Conservation (phyloP, 345 rosid species). For the Eucalyptus guilfoylei region DNA sequence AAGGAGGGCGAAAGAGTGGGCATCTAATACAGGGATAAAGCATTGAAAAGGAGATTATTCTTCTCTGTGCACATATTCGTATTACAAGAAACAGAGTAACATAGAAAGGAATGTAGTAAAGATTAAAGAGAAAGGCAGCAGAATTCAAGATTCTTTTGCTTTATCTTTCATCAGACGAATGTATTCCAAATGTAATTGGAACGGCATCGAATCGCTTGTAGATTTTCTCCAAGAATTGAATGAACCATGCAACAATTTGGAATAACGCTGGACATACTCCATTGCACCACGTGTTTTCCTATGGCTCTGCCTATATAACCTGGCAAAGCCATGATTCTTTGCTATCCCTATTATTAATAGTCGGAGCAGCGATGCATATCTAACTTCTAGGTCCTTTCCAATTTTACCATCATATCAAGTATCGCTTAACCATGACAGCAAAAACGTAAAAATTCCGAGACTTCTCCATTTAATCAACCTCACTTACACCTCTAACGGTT, state of each 20-base stretch:
- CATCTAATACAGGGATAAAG: not conserved
- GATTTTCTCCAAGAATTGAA: not conserved
- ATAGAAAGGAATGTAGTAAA: not conserved
- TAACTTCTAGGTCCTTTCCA: too few species aligned
- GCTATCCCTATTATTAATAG: too few species aligned
- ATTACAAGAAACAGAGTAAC: not conserved
- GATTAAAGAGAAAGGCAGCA: too few species aligned
- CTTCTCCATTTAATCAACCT: too few species aligned
- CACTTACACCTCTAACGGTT: too few species aligned
- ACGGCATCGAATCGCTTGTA: not conserved
- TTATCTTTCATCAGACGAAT: not conserved
- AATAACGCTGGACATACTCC: not conserved
- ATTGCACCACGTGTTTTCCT: not conserved
- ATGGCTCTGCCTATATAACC: too few species aligned
- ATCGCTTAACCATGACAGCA: too few species aligned
- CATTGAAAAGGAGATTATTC: not conserved
- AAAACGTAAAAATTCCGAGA: too few species aligned
- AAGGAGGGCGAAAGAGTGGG: not conserved
- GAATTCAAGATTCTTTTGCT: accelerated
- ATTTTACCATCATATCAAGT: too few species aligned
- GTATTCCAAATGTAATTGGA: not conserved
- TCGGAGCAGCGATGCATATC: too few species aligned
- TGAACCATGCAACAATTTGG: not conserved
- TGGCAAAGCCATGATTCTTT: too few species aligned
- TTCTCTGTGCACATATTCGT: not conserved